A percentile compares a stretch with the other conserved stretches of the same genome.
phyloP scores from a whole-genome alignment of 2,329 filamentous ascomycete genomes.

The Daldinia sp. region DNA sequence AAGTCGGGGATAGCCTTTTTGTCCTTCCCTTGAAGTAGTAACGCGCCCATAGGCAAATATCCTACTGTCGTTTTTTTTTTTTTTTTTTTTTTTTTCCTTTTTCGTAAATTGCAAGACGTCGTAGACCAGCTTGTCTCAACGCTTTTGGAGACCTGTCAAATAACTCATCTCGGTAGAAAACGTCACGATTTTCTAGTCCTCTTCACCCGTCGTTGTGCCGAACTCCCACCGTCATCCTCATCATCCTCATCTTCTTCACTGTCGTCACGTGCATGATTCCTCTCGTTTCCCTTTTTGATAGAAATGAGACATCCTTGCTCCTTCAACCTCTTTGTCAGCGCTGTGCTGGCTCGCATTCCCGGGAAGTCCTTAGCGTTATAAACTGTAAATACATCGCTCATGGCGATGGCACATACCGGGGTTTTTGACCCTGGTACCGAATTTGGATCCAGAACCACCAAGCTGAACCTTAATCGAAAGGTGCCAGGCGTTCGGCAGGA shows the following conservation, averaged over 20 bases:
- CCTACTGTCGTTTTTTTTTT: background rate
- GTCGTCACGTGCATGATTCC: conserved; percentile 59
- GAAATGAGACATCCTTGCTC: conserved; percentile 86
- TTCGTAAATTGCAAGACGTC: conserved; percentile 20
- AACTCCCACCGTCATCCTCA: conserved; percentile 48
- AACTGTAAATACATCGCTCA: conserved; percentile 80
- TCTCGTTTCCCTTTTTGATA: conserved; percentile 87
- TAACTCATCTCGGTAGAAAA: background rate
- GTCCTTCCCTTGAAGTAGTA: conserved; percentile 18
- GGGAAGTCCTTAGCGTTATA: conserved; percentile 89
- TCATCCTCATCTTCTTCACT: conserved; percentile 61
- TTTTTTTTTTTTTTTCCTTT: conserved; percentile 12
- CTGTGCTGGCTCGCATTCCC: conserved; percentile 83
- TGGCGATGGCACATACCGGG: conserved; percentile 63
- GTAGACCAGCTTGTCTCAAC: conserved; percentile 14
- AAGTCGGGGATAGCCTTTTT: conserved; percentile 34
- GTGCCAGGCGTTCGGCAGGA: conserved; percentile 81
- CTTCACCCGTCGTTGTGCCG: conserved; percentile 43
- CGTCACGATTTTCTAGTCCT: conserved; percentile 46
- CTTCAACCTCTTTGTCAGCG: conserved; percentile 78
- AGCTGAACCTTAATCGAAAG: conserved; percentile 80
- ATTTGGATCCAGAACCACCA: conserved; percentile 77
- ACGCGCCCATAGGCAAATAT: conserved; percentile 4
- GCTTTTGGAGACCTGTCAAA: conserved; percentile 14
- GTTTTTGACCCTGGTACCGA: conserved; percentile 66